These are phyloP conservation scores for Chlamydomonas reinhardtii DNA, from an alignment of 163 green algal genomes.

Conservation along the genomic window DNA sequence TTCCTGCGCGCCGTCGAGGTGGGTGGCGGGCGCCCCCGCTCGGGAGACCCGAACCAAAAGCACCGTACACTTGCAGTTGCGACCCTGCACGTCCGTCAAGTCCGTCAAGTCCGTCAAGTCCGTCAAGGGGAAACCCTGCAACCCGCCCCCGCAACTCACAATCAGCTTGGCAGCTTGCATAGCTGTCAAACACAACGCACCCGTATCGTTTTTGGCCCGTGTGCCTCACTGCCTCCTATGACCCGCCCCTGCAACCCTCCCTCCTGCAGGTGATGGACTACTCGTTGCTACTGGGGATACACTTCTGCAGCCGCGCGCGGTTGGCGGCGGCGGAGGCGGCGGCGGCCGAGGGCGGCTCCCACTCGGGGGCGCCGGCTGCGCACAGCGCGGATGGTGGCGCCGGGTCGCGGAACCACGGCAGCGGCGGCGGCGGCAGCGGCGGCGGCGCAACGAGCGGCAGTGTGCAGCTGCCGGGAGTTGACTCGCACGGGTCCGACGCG, in stretches of 20 bases:
- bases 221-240: too few relatives aligned
- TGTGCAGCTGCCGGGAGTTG: neutral
- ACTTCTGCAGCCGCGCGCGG: constrained; percentile 73
- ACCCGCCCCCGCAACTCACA: too few relatives aligned
- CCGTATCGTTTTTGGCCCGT: too few relatives aligned
- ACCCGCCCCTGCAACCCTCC: constrained; percentile 41
- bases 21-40: neutral
- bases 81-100: too few relatives aligned
- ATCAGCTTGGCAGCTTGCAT: too few relatives aligned
- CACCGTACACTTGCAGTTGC: too few relatives aligned
- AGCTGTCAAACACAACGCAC: too few relatives aligned
- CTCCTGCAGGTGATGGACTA: constrained; percentile 94
- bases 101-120: too few relatives aligned
- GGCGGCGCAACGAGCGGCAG: too few relatives aligned
- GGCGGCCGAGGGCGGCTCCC: neutral
- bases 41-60: too few relatives aligned
- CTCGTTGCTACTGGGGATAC: constrained; percentile 95
- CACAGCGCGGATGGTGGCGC: neutral
- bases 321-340: neutral
- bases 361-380: neutral
- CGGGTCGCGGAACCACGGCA: too few relatives aligned
- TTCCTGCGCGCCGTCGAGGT: constrained; percentile 39
- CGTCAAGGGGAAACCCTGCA: too few relatives aligned
- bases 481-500: constrained; percentile 3
- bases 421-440: neutral